phyloP scores from a whole-genome alignment of 202 grass and related monocot species.

The Zizania palustris region DNA sequence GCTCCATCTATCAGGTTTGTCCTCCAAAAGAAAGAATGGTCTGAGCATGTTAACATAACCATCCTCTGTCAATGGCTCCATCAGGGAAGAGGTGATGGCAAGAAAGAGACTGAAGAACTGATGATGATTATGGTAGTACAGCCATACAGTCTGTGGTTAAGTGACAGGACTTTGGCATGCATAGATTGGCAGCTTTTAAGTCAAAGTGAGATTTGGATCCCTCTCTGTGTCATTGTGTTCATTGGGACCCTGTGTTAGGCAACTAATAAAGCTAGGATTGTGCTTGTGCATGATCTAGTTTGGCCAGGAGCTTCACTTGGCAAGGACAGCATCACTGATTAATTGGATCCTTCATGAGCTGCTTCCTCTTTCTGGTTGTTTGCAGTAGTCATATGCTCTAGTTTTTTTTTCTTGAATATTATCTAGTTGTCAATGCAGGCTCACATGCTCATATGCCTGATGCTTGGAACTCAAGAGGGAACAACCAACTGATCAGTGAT shows the following conservation, averaged over 20 bases:
- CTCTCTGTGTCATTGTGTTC: slow-evolving; percentile 36
- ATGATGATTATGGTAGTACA: not conserved
- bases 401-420: not conserved
- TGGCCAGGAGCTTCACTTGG: slow-evolving; percentile 11
- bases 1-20: slow-evolving; percentile 33
- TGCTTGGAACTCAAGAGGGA: slow-evolving; percentile 21
- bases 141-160: slow-evolving; percentile 11
- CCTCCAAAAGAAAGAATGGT: slow-evolving; percentile 44
- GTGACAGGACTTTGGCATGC: slow-evolving; percentile 39
- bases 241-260: slow-evolving; percentile 15
- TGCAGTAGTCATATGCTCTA: slow-evolving; percentile 20
- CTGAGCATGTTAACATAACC: slow-evolving; percentile 26
- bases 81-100: not conserved
- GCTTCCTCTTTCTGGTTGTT: slow-evolving; percentile 16
- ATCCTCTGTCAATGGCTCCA: slow-evolving; percentile 25
- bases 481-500: slow-evolving; percentile 27
- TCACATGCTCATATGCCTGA: slow-evolving; percentile 27
- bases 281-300: slow-evolving; percentile 31
- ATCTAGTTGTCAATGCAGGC: slow-evolving; percentile 18
- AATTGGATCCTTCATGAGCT: not conserved
- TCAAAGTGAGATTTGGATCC: slow-evolving; percentile 45
- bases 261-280: slow-evolving; percentile 28
- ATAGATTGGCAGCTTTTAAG: slow-evolving; percentile 27
- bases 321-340: slow-evolving; percentile 23
- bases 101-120: not conserved